Evolutionary conservation across 2,329 filamentous ascomycete species (phyloP).

Genomic region (Venturia oleaginea): DNA sequence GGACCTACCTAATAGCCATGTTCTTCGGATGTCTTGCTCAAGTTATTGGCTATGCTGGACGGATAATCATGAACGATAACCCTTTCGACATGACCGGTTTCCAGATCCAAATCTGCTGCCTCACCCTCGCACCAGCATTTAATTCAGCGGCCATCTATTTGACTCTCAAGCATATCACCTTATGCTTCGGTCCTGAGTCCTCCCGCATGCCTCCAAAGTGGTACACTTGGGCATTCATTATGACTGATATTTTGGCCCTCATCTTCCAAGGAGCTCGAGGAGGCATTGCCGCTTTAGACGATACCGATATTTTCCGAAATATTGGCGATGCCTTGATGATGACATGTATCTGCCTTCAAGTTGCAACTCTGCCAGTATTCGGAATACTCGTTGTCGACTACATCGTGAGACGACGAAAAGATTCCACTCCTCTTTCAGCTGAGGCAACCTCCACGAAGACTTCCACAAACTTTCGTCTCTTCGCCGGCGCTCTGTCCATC

Average conservation of each 20-base stretch:
- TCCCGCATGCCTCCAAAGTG: slow-evolving; percentile 44
- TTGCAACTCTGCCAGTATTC: slow-evolving; percentile 28
- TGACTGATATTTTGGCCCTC: slow-evolving; percentile 49
- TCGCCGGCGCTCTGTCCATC: slow-evolving; percentile 17
- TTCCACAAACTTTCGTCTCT: slow-evolving; percentile 19
- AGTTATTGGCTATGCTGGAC: slow-evolving; percentile 33
- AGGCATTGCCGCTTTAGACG: slow-evolving; percentile 43
- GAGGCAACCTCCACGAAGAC: slow-evolving; percentile 15
- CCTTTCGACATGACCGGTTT: slow-evolving; percentile 48
- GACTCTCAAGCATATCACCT: slow-evolving; percentile 50
- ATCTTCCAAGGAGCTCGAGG: slow-evolving; percentile 52
- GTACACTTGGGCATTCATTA: slow-evolving; percentile 51
- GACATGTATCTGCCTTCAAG: slow-evolving; percentile 33
- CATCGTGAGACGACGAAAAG: slow-evolving; percentile 14
- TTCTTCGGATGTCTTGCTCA: slow-evolving; percentile 34
- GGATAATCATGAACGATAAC: slow-evolving; percentile 43
- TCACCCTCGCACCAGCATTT: slow-evolving; percentile 50
- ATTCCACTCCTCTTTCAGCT: slow-evolving; percentile 14
- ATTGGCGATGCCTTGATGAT: slow-evolving; percentile 30
- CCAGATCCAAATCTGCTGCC: slow-evolving; percentile 50
- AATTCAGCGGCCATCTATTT: slow-evolving; percentile 56
- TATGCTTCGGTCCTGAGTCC: slow-evolving; percentile 39
- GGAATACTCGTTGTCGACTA: slow-evolving; percentile 20
- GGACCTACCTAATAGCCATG: slow-evolving; percentile 34
- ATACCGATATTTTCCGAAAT: slow-evolving; percentile 9